Conservation (phyloP, 352 stramenopile genomes). For the Globisporangium megalacanthum region DNA sequence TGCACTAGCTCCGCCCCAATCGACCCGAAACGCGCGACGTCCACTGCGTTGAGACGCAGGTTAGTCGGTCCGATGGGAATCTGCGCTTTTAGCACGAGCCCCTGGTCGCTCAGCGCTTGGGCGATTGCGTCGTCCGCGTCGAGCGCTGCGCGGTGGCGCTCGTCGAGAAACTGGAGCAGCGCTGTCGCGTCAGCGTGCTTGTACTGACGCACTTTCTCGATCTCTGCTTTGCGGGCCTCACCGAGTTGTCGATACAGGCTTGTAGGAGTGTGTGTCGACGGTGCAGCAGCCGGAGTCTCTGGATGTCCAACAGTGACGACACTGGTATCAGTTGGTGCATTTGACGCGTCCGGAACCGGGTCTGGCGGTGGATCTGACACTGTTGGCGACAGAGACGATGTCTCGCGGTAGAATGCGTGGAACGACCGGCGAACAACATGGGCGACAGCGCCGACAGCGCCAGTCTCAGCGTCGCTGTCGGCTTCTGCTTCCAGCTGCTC, state of each 20-base stretch:
- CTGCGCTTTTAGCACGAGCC: slow-evolving; percentile 69
- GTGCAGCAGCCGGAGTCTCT: background rate
- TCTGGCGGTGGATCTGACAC: background rate
- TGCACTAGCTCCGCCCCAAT: slow-evolving; percentile 44
- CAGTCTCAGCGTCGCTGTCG: slow-evolving; percentile 41
- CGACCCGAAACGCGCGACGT: slow-evolving; percentile 39
- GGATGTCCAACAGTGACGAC: too few species aligned
- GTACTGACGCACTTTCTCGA: slow-evolving; percentile 20
- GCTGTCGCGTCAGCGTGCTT: slow-evolving; percentile 26
- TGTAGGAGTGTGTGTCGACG: background rate
- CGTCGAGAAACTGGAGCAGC: slow-evolving; percentile 47
- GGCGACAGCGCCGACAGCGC: slow-evolving; percentile 61
- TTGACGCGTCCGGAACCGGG: background rate
- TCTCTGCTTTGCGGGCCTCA: slow-evolving; percentile 28
- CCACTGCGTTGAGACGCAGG: slow-evolving; percentile 34
- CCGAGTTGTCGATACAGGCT: slow-evolving; percentile 35
- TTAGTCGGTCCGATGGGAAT: slow-evolving; percentile 65
- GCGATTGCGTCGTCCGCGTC: slow-evolving; percentile 35
- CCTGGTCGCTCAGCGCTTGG: slow-evolving; percentile 34
- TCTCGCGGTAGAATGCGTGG: slow-evolving; percentile 37
- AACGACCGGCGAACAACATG: slow-evolving; percentile 78
- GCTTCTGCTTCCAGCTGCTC: background rate
- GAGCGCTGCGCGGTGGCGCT: slow-evolving; percentile 34
- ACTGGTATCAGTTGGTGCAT: background rate
- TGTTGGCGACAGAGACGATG: background rate